Evolutionary conservation across 2,329 filamentous ascomycete genomes (phyloP), one percentile per base, ranked within the genome.

Genomic region (Alternaria postmessia): DNA sequence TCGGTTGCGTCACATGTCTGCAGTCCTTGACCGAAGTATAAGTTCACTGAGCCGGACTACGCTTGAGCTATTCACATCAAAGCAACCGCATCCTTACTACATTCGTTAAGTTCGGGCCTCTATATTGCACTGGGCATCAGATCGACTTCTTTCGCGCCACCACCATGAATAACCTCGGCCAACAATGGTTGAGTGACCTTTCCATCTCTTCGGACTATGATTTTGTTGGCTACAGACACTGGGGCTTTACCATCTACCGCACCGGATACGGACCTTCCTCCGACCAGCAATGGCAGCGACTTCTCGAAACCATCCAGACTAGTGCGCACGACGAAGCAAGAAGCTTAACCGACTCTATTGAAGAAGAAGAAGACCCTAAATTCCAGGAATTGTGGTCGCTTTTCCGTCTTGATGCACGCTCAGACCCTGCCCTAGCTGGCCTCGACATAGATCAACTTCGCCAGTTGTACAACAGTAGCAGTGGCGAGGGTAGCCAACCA

Each of bases 181-280:
- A 34, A 53, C 24, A 43, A 43, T 53, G 24, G 38, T 7, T 43
- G 3, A 18, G 1, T 0, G 26, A 34, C 0, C 51, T 53, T 32
- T 9, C 4, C 26, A n/a, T 43, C 51, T 18, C 26, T 18, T 43
- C 22, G 16, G 18, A 46, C 3, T n/a, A 57, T 32, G 24, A 26
- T 2, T 24, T 32, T 39, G 24, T 2, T 6, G n/a, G 47, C 30
- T 7, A 46, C 12, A 52, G 62, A 24, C 51, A 59, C 28, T 66
- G 57, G 64, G 64, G 65, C 49, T 65, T 63, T 51, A 66, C 64
- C 11, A 65, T 68, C 36, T 66, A 68, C 41, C 64, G 62, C n/a
- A 66, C 57, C 4, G 48, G 42, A 26, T 65, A 65, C 39, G 53
- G 59, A 18, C 52, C 56, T n/a, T 52, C 47, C 5, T 57, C 65